Conservation (phyloP, 768 basidiomycete species). For the Zangia roseola region DNA sequence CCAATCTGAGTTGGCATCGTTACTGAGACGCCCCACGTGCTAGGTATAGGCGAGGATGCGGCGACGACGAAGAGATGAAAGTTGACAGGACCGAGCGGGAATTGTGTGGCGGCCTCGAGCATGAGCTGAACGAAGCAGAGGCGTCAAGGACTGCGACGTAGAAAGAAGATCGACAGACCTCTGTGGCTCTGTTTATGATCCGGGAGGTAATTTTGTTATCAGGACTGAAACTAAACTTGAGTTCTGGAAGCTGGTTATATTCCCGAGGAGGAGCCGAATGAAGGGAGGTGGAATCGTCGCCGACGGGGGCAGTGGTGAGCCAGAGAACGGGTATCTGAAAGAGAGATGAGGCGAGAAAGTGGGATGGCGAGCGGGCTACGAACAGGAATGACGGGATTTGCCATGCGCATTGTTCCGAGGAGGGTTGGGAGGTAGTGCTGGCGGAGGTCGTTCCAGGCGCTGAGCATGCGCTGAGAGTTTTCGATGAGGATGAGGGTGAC, state of each 20-base stretch:
- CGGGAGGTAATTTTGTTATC: constrained; percentile 46
- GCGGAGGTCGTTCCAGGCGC: constrained; percentile 49
- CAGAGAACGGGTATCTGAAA: constrained; percentile 39
- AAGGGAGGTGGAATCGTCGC: constrained; percentile 24
- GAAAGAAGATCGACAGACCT: constrained; percentile 32
- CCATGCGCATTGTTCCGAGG: constrained; percentile 39
- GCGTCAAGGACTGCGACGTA: neutral
- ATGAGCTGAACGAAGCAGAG: constrained; percentile 19
- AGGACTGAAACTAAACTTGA: constrained; percentile 43
- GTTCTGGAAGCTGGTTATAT: constrained; percentile 39
- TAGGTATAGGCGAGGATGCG: constrained; percentile 43
- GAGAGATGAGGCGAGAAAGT: constrained; percentile 1
- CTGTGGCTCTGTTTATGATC: constrained; percentile 43
- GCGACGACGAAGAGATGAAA: constrained; percentile 57
- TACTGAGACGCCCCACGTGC: constrained; percentile 21
- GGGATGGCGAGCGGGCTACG: constrained; percentile 17
- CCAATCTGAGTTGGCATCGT: constrained; percentile 29
- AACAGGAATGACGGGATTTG: constrained; percentile 42
- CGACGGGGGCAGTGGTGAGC: constrained; percentile 44
- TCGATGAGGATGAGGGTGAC: constrained; percentile 52
- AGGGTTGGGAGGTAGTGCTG: constrained; percentile 45
- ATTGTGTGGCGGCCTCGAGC: constrained; percentile 29
- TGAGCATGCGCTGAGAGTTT: constrained; percentile 47
- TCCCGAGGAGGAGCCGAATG: constrained; percentile 36
- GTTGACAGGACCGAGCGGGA: constrained; percentile 33